These are phyloP conservation scores for Dicorynia guianensis DNA, from an alignment of 306 rosid genomes.

Conservation along the genomic window DNA sequence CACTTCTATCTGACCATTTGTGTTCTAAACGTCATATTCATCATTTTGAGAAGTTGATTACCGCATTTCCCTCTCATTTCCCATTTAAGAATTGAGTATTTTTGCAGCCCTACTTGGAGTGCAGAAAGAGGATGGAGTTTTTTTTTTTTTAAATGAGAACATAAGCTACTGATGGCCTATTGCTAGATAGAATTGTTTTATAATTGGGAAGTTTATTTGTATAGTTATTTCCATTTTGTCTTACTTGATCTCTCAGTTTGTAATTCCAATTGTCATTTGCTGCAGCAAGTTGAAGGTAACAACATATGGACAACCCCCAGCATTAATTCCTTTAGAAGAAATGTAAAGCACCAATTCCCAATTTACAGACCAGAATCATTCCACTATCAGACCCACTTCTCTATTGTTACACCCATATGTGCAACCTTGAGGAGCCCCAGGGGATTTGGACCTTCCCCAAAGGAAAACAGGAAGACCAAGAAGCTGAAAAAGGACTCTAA, in stretches of 20 bases:
- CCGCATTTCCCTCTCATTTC: too few relatives aligned
- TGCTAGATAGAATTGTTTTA: background rate
- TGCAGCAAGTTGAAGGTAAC: slow-evolving; percentile 46
- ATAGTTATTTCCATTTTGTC: background rate
- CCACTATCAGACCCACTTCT: slow-evolving; percentile 31
- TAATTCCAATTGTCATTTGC: slow-evolving; percentile 22
- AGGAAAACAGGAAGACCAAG: slow-evolving; percentile 54
- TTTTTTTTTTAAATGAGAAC: background rate
- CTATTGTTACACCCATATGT: slow-evolving; percentile 40
- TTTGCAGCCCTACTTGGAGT: too few relatives aligned
- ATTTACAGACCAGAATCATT: slow-evolving; percentile 36
- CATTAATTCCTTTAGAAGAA: slow-evolving; percentile 34
- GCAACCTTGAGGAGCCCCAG: slow-evolving; percentile 69
- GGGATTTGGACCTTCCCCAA: slow-evolving; percentile 79
- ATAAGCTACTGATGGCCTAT: background rate
- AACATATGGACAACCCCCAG: slow-evolving; percentile 32
- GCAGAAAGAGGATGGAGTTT: background rate
- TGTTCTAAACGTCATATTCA: too few relatives aligned
- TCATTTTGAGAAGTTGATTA: too few relatives aligned
- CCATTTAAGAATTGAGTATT: too few relatives aligned
- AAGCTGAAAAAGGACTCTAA: slow-evolving; percentile 36
- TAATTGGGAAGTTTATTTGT: too few relatives aligned
- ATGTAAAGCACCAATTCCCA: slow-evolving; percentile 38
- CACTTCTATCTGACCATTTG: too few relatives aligned
- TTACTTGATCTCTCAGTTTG: background rate